Percentiles rank a stretch among this genome's conserved stretches.
phyloP scores from a whole-genome alignment of 768 basidiomycete genomes.

The Nidularia sp. region DNA sequence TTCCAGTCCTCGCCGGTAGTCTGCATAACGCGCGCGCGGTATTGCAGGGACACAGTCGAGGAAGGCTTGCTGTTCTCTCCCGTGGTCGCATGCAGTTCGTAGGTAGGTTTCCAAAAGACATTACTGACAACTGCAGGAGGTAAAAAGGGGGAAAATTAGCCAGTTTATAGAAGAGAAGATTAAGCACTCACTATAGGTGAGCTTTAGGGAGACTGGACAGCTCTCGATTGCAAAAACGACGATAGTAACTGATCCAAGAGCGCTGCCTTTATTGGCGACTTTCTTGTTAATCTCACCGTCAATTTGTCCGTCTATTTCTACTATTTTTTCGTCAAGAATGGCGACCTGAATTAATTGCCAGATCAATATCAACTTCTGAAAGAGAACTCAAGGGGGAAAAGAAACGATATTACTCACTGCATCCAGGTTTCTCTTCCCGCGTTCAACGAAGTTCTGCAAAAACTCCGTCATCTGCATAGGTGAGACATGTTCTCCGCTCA shows the following conservation, averaged over 20 bases:
- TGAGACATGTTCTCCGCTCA: slow-evolving; percentile 36
- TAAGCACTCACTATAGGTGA: slow-evolving; percentile 46
- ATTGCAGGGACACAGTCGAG: slow-evolving; percentile 42
- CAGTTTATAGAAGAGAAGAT: background rate
- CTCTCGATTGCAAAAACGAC: slow-evolving; percentile 36
- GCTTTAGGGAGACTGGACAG: slow-evolving; percentile 33
- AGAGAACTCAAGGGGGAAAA: background rate
- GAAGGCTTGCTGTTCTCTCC: slow-evolving; percentile 36
- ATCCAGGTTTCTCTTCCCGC: slow-evolving; percentile 27
- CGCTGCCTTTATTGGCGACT: slow-evolving; percentile 26
- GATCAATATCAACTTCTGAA: background rate
- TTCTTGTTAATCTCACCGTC: slow-evolving; percentile 25
- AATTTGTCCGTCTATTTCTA: slow-evolving; percentile 33
- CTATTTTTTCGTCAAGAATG: slow-evolving; percentile 35
- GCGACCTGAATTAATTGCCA: slow-evolving; percentile 15
- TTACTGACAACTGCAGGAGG: slow-evolving; percentile 40
- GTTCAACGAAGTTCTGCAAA: slow-evolving; percentile 34
- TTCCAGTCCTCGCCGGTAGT: slow-evolving; percentile 61
- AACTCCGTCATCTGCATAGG: slow-evolving; percentile 34
- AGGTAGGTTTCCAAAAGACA: slow-evolving; percentile 49
- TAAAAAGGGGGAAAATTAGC: background rate
- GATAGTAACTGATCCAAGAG: slow-evolving; percentile 32
- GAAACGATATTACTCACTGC: slow-evolving; percentile 14
- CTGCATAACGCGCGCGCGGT: slow-evolving; percentile 50
- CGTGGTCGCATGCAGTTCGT: slow-evolving; percentile 54